Evolutionary conservation across 1,139 yeast species (phyloP).

Genomic region (Meyerozyma elateridarum): DNA sequence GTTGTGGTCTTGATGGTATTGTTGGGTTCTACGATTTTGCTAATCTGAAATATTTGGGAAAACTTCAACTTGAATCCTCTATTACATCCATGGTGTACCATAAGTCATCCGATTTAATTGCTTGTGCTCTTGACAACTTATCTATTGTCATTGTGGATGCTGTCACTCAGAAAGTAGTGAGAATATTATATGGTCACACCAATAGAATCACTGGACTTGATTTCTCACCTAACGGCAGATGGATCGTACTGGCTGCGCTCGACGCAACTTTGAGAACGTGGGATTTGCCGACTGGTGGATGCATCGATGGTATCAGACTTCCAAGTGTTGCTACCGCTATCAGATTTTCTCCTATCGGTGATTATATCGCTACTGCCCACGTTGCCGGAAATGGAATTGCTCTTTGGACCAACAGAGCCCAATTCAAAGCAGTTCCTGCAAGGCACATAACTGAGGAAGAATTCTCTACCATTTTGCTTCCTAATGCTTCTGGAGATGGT

Average conservation of each 20-base stretch:
- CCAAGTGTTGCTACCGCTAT: slow-evolving; percentile 77
- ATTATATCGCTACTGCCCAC: slow-evolving; percentile 89
- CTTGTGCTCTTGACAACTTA: slow-evolving; percentile 82
- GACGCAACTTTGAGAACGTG: slow-evolving; percentile 92
- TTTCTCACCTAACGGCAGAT: slow-evolving; percentile 92
- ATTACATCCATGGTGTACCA: slow-evolving; percentile 76
- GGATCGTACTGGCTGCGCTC: slow-evolving; percentile 81
- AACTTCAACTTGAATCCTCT: slow-evolving; percentile 68
- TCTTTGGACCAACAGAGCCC: slow-evolving; percentile 90
- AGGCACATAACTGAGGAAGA: slow-evolving; percentile 74
- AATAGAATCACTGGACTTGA: slow-evolving; percentile 86
- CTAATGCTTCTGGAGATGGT: slow-evolving; percentile 82
- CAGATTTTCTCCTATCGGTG: slow-evolving; percentile 84
- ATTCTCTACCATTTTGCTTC: slow-evolving; percentile 55
- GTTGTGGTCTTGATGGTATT: slow-evolving; percentile 84
- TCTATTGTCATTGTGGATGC: slow-evolving; percentile 81
- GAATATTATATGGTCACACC: slow-evolving; percentile 86
- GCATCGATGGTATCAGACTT: slow-evolving; percentile 85
- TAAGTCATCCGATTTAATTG: slow-evolving; percentile 76
- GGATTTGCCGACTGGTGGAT: slow-evolving; percentile 97
- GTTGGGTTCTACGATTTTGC: slow-evolving; percentile 86
- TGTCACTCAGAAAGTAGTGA: slow-evolving; percentile 73
- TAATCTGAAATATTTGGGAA: slow-evolving; percentile 64
- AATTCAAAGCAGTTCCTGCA: slow-evolving; percentile 69
- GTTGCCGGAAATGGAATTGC: slow-evolving; percentile 87